Evolutionary conservation across 2,329 filamentous ascomycete species (phyloP).

Genomic region (Parafenestella ontariensis): DNA sequence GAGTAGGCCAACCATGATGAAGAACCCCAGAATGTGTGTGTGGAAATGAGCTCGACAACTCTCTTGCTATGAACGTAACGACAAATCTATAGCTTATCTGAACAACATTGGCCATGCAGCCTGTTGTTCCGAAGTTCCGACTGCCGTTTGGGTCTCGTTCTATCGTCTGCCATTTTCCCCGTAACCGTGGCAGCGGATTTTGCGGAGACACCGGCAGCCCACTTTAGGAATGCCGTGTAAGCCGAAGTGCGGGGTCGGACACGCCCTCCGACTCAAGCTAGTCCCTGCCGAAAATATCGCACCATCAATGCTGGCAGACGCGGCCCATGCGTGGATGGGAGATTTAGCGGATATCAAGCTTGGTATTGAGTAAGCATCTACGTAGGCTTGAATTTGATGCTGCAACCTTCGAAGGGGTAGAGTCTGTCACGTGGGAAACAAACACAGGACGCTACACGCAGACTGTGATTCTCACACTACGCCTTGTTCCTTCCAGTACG

Average conservation of each 20-base stretch:
- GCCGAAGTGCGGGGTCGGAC: neutral
- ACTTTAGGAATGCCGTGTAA: neutral
- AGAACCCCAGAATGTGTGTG: neutral
- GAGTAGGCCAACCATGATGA: constrained; percentile 22
- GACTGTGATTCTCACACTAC: neutral
- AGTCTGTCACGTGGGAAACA: neutral
- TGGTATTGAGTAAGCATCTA: neutral
- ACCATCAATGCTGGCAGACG: neutral
- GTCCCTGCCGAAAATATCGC: neutral
- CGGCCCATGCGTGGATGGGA: neutral
- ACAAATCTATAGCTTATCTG: neutral
- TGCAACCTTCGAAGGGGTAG: neutral
- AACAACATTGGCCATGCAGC: neutral
- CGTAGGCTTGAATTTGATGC: neutral
- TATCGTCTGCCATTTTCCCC: neutral
- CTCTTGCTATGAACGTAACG: neutral
- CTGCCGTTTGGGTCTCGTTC: neutral
- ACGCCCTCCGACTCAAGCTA: neutral
- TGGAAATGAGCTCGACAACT: neutral
- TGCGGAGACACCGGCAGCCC: neutral
- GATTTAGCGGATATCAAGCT: neutral
- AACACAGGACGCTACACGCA: neutral
- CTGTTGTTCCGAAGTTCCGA: neutral
- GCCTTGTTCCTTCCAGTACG: constrained; percentile 18
- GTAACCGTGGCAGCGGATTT: neutral